Evolutionary conservation across 192 early-diverging fungal species (phyloP), one percentile per base, ranked within the genome.

Genomic region (Phlyctochytrium arcticum): DNA sequence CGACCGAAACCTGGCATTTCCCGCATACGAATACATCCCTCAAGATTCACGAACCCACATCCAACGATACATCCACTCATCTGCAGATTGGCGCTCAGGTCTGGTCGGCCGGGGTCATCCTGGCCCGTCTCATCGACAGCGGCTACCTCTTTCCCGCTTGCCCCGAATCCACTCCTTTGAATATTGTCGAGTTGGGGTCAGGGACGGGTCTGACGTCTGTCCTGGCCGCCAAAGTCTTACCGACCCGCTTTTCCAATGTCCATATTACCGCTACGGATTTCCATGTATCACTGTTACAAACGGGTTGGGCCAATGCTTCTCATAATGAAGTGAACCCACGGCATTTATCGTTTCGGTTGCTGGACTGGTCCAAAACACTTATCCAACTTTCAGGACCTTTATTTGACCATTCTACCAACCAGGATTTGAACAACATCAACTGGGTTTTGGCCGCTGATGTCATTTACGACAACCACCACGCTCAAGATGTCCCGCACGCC

Each of bases 81-180:
- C n/a, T n/a, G n/a, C n/a, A 66, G 39, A 66, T 66, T n/a, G 64
- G 64, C 9, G 37, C 29, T 24, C 64, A 66, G 31, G 32, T 66
- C 26, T 66, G 64, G 64, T 57, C 33, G 23, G 64, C 64, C 34
- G 64, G 64, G 6, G 31, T 66, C 4, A n/a, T 57, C 2, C 54
- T 66, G 3, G 51, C 64, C 17, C 51, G 54, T 26, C 26, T 66
- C 7, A 21, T 66, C 15, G 64, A 66, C 30, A 24, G 10, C 17
- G n/a, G 42, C 15, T 27, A 51, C 15, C 54, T 57, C 1, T 51
- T 51, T 12, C 21, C 21, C 3, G 2, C 33, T 19, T 46, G 30
- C 32, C 61, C 19, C 21, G 33, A 29, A 10, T 61, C 59, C 4
- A 57, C 17, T 2, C n/a, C n/a, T n/a, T n/a, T n/a, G n/a, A 42